These are phyloP conservation scores for Bjerkandera adusta DNA, from an alignment of 1,284 basidiomycete genomes.

Conservation along the genomic window DNA sequence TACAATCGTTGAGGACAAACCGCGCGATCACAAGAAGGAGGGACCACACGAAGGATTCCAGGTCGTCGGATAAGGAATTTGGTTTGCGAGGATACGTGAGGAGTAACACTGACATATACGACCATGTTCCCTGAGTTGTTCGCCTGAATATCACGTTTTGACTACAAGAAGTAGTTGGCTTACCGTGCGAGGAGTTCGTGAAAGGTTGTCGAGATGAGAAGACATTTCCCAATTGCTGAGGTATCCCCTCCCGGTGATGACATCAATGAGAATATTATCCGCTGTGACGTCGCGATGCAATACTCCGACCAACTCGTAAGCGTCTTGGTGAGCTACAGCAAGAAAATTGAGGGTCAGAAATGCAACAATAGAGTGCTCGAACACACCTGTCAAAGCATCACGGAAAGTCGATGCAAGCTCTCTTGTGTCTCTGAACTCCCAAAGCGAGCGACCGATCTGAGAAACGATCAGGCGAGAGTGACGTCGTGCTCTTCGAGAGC, in stretches of 20 bases:
- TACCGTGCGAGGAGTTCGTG: too few relatives aligned
- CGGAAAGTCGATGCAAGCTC: not conserved
- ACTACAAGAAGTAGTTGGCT: too few relatives aligned
- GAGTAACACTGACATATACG: too few relatives aligned
- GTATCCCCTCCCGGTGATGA: constrained; percentile 2
- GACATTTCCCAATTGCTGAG: constrained; percentile 21
- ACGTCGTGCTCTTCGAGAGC: not conserved
- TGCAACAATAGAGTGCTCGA: not conserved
- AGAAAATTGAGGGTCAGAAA: not conserved
- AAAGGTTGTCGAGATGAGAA: too few relatives aligned
- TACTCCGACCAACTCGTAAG: constrained; percentile 12
- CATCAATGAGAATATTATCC: constrained; percentile 17
- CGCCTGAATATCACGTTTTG: too few relatives aligned
- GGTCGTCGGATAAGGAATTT: too few relatives aligned
- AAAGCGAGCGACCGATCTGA: constrained; percentile 1
- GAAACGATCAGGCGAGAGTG: not conserved
- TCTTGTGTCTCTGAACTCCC: not conserved
- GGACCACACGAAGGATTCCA: too few relatives aligned
- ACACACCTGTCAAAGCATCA: constrained; percentile 5
- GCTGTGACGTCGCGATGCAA: constrained; percentile 20
- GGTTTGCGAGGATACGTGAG: too few relatives aligned
- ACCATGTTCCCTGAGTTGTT: too few relatives aligned
- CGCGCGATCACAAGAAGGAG: too few relatives aligned
- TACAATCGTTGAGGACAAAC: too few relatives aligned
- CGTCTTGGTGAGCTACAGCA: constrained; percentile 14